Conservation (phyloP, 768 basidiomycete species). For the Suillus clintonianus region DNA sequence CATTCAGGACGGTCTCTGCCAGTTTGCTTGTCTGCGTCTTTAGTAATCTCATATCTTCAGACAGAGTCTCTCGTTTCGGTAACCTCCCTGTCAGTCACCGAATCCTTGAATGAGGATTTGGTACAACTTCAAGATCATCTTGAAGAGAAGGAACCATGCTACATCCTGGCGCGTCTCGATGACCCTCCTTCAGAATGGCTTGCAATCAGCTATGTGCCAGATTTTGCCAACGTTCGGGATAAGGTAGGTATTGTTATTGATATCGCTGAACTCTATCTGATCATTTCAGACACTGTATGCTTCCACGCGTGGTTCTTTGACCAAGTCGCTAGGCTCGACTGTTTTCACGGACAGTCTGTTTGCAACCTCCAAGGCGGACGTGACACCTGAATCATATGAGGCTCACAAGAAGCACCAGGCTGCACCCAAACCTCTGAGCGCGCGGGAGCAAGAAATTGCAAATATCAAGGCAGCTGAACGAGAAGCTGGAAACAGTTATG, state of each 20-base stretch:
- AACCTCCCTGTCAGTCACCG: constrained; percentile 45
- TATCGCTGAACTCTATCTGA: neutral
- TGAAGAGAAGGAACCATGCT: constrained; percentile 67
- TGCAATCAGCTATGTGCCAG: constrained; percentile 79
- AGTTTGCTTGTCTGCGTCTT: constrained; percentile 6
- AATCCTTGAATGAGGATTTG: constrained; percentile 66
- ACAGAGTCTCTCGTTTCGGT: constrained; percentile 73
- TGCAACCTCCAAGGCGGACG: constrained; percentile 70
- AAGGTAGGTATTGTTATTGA: constrained; percentile 52
- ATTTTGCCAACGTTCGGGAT: constrained; percentile 74
- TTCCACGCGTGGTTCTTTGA: constrained; percentile 68
- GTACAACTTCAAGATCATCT: constrained; percentile 56
- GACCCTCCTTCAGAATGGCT: constrained; percentile 67
- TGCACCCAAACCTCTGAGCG: constrained; percentile 82
- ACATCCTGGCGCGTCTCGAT: constrained; percentile 70
- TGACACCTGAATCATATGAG: constrained; percentile 69
- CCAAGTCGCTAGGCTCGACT: constrained; percentile 73
- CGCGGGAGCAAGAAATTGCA: constrained; percentile 79
- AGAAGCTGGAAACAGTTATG: constrained; percentile 51
- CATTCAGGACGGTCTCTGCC: constrained; percentile 68
- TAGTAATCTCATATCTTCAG: constrained; percentile 25
- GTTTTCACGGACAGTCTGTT: constrained; percentile 75
- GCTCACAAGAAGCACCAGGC: constrained; percentile 69
- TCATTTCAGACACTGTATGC: constrained; percentile 81
- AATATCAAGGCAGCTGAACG: constrained; percentile 78